phyloP scores from a whole-genome alignment of 2,329 filamentous ascomycete genomes.

The Fusarium pseudoanthophilum region DNA sequence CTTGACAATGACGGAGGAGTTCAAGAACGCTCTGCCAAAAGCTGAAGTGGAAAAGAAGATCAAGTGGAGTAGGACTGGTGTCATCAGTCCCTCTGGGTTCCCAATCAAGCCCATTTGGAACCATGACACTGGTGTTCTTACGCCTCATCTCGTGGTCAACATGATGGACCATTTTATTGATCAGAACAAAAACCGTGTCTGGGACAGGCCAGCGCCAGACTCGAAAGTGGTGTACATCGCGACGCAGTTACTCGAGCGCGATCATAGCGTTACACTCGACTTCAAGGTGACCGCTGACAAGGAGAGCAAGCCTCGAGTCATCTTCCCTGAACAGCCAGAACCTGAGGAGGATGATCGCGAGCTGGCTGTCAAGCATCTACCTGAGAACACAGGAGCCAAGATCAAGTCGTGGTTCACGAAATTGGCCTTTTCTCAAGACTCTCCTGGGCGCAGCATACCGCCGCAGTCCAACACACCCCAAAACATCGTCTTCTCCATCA shows the following conservation, averaged over 20 bases:
- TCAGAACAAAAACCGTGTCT: background rate
- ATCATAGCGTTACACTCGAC: background rate
- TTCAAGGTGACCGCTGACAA: background rate
- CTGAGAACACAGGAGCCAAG: background rate
- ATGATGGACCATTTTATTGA: background rate
- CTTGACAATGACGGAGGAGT: background rate
- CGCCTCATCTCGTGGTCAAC: background rate
- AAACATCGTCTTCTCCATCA: background rate
- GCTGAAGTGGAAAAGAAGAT: background rate
- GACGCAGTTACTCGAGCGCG: background rate
- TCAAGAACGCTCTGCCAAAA: background rate
- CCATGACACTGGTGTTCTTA: rapidly evolving
- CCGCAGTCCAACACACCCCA: background rate
- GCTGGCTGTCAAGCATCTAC: rapidly evolving
- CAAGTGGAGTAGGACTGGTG: background rate
- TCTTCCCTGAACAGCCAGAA: background rate
- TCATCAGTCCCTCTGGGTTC: background rate
- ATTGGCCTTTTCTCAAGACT: background rate
- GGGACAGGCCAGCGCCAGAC: background rate
- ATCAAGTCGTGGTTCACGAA: background rate
- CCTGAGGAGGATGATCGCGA: background rate
- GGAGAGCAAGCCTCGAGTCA: background rate
- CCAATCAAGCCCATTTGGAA: background rate
- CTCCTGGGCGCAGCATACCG: background rate
- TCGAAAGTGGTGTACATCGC: background rate